Evolutionary conservation across 2,329 filamentous ascomycete genomes (phyloP), one percentile per base, ranked within the genome.

Genomic region (Colletotrichum trifolii): DNA sequence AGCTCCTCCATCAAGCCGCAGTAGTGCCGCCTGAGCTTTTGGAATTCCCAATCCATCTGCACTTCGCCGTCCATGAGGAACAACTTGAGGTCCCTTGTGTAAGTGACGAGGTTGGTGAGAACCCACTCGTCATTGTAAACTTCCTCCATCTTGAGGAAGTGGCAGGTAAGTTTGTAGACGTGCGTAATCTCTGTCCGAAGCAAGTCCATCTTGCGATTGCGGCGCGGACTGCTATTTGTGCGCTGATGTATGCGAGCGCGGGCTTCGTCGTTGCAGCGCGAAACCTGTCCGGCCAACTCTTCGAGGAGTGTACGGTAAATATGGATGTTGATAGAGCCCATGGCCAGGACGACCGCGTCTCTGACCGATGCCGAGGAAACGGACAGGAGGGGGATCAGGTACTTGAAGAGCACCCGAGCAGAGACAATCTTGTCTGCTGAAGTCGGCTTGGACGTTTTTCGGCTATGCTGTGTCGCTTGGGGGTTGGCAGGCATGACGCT

Each of bases 41-140:
- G 94, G 70, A 97, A 97, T 66, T 94, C 92, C 88, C 94, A 95
- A 72, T 99, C 94, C 77, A 92, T 93, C 74, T 98, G 95, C 1
- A 99, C 92, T 69, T 97, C 94, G 12, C 91, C 90, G 72, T 99
- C 96, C 83, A 96, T 97, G 10, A 99, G 82, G 74, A 98, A 99
- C 0, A 97, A 86, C 65, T 97, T 94, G 40, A 99, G 82, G 68
- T 98, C 95, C 73, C 94, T 96, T 0, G 94, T 91, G 71, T 97
- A 98, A 2, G 89, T 89, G 49, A 96, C 90, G 42, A 99, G 86
- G 69, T 97, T 97, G 67, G 89, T 91, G 49, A 99, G 81, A 47
- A 97, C 92, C 89, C 94, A 97, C 68, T 97, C 93, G 70, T 97
- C 93, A 63, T 91, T 88, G 74, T 91, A 92, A 5, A 97, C 87